Conservation (phyloP, 2,329 filamentous ascomycete genomes). For the Pseudocercospora ulei region DNA sequence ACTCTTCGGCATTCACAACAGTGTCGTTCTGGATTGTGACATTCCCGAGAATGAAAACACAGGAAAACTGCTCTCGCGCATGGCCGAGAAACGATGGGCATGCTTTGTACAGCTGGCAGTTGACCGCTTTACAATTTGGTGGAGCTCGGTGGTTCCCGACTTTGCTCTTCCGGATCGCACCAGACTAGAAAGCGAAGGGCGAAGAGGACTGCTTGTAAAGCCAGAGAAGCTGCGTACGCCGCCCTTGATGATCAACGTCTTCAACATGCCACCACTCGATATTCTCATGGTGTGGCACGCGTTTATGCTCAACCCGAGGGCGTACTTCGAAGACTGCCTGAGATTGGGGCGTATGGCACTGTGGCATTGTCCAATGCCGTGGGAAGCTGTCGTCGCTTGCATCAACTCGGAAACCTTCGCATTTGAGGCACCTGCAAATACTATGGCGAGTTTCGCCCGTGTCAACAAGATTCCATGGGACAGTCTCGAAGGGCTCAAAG, state of each 20-base stretch:
- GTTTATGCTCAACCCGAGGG: slow-evolving; percentile 65
- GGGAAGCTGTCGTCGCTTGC: slow-evolving; percentile 48
- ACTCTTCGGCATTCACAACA: slow-evolving; percentile 51
- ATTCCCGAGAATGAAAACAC: slow-evolving; percentile 31
- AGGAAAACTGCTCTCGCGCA: slow-evolving; percentile 38
- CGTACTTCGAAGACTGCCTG: slow-evolving; percentile 65
- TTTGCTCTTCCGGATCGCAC: slow-evolving; percentile 12
- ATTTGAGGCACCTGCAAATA: slow-evolving; percentile 43
- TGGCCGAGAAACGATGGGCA: slow-evolving; percentile 65
- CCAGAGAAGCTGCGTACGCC: slow-evolving; percentile 4
- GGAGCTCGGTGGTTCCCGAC: slow-evolving; percentile 37
- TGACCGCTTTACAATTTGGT: slow-evolving; percentile 60
- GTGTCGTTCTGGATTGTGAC: slow-evolving; percentile 25
- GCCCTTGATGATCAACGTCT: slow-evolving; percentile 6
- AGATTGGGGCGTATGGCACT: slow-evolving; percentile 47
- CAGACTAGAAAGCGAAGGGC: slow-evolving; percentile 13
- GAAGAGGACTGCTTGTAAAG: slow-evolving; percentile 19
- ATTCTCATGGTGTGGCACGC: slow-evolving; percentile 72
- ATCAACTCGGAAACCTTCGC: slow-evolving; percentile 52
- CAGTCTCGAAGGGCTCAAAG: slow-evolving; percentile 45
- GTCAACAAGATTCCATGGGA: slow-evolving; percentile 50
- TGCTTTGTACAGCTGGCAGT: slow-evolving; percentile 59
- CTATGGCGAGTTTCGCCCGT: slow-evolving; percentile 43
- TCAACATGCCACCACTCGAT: slow-evolving; percentile 42
- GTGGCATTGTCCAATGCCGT: slow-evolving; percentile 59